Percentiles rank a stretch among this genome's conserved stretches.
Evolutionary conservation across 2,329 filamentous ascomycete species (phyloP).

Genomic region (Colletotrichum simmondsii): DNA sequence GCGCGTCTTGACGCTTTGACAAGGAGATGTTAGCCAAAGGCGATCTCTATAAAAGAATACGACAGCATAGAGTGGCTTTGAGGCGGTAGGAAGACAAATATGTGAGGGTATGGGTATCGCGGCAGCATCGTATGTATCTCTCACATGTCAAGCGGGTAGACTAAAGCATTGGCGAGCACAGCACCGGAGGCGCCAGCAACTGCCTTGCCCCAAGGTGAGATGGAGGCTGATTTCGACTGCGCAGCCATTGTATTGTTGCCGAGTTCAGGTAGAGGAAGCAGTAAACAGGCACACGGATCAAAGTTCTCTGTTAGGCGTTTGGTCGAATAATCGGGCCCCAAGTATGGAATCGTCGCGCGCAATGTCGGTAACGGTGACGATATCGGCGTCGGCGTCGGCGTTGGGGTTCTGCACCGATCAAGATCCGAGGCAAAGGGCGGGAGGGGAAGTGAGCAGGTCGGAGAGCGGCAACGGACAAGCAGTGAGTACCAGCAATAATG

Average conservation of each 20-base stretch:
- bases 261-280: neutral
- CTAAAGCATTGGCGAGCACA: slow-evolving; percentile 92
- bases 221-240: slow-evolving; percentile 72
- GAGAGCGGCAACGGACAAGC: no score
- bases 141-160: slow-evolving; percentile 97
- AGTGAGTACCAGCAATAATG: neutral
- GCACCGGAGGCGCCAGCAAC: slow-evolving; percentile 93
- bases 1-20: slow-evolving; percentile 87
- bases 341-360: slow-evolving; percentile 9
- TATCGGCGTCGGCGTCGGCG: slow-evolving; percentile 13
- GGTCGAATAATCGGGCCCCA: neutral
- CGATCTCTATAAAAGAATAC: slow-evolving; percentile 3
- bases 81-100: neutral
- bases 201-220: slow-evolving; percentile 93
- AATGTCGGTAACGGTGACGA: slow-evolving; percentile 39
- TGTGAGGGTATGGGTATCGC: neutral
- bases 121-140: slow-evolving; percentile 45
- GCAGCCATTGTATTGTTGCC: slow-evolving; percentile 53
- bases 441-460: neutral
- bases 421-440: slow-evolving; percentile 12
- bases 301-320: neutral
- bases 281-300: neutral
- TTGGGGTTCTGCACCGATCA: slow-evolving; percentile 19
- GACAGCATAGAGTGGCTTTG: neutral
- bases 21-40: slow-evolving; percentile 27